Base-by-base conservation (phyloP, 345 rosid species). In the Bretschneidera sinensis region DNA sequence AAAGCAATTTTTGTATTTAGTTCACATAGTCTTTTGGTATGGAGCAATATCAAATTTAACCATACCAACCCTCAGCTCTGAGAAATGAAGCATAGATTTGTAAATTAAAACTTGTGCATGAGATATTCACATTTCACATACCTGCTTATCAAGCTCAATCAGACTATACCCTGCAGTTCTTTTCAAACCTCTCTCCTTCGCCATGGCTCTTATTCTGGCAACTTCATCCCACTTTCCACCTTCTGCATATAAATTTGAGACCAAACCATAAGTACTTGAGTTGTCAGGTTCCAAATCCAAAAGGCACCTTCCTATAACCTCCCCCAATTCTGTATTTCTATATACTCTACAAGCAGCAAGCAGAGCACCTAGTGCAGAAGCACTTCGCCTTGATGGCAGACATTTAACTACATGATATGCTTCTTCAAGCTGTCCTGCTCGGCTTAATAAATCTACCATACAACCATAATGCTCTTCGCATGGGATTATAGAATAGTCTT, bases 381-480 rank as follows among this genome's bases (percentile, higher is more conserved):
- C 63, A 59, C 62, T 66, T 62, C 59, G 55, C 57, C 47, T 49
- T 31, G 55, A 60, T 8, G 76, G 68, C 23, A 64, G 45, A 7
- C 63, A 61, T 53, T 35, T 53, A 15, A 64, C 61, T 33, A 74
- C 18, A 18, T 57, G 52, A 25, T 59, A 70, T 35, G 78, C 74
- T 69, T 65, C 74, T 62, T 74, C 71, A 47, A 74, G 59, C 57
- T 47, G 50, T 24, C 79, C 79, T 21, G 75, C 75, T 70, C 78
- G 57, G 66, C 78, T 57, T 51, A 74, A 70, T 55, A 74, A 39
- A 74, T 74, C 78, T 6, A 74, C 62, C 17, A 74, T 48, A 56
- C 75, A 74, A 9, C 54, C 43, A 24, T 66, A 74, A 23, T 74
- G 74, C 62, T 67, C 62, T 74, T 57, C 63, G 17, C 67, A 21